Percentiles rank a stretch among this genome's conserved stretches.
Evolutionary conservation across 495 filamentous ascomycete species (phyloP).

Genomic region (Physcia stellaris): DNA sequence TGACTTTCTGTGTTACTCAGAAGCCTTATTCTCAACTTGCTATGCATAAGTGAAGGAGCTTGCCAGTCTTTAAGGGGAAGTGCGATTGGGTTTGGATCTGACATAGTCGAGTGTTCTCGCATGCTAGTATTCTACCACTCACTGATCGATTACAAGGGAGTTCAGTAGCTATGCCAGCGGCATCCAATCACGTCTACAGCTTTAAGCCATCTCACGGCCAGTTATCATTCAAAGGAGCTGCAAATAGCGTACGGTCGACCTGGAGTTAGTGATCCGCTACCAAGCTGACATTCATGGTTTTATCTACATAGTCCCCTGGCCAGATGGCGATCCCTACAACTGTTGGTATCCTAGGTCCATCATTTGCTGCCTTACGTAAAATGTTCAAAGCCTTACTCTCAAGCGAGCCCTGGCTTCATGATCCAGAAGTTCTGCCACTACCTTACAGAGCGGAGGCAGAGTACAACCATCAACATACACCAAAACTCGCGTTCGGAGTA

Average conservation of each 20-base stretch:
- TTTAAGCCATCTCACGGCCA: slow-evolving; percentile 32
- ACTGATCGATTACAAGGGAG: slow-evolving; percentile 20
- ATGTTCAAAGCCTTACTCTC: slow-evolving; percentile 40
- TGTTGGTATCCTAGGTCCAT: slow-evolving; percentile 41
- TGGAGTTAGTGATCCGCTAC: neutral
- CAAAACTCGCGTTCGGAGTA: slow-evolving; percentile 39
- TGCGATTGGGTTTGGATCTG: slow-evolving; percentile 47
- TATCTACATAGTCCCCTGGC: slow-evolving; percentile 19
- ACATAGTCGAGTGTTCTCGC: slow-evolving; percentile 49
- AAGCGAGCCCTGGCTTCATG: slow-evolving; percentile 48
- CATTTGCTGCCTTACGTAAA: slow-evolving; percentile 34
- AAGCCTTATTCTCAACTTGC: neutral
- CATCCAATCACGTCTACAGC: slow-evolving; percentile 50
- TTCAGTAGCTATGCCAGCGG: slow-evolving; percentile 49
- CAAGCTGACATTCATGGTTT: neutral
- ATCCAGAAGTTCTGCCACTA: slow-evolving; percentile 45
- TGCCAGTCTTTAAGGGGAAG: slow-evolving; percentile 41
- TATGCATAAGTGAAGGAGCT: slow-evolving; percentile 31
- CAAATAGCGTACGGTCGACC: slow-evolving; percentile 33
- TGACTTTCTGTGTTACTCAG: neutral
- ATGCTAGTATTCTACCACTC: neutral
- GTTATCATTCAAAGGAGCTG: slow-evolving; percentile 34
- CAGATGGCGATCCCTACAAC: slow-evolving; percentile 44
- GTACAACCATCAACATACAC: slow-evolving; percentile 21
- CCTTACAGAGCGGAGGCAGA: slow-evolving; percentile 45